phyloP scores from a whole-genome alignment of 495 filamentous ascomycete species.

The Lindgomyces ingoldianus region DNA sequence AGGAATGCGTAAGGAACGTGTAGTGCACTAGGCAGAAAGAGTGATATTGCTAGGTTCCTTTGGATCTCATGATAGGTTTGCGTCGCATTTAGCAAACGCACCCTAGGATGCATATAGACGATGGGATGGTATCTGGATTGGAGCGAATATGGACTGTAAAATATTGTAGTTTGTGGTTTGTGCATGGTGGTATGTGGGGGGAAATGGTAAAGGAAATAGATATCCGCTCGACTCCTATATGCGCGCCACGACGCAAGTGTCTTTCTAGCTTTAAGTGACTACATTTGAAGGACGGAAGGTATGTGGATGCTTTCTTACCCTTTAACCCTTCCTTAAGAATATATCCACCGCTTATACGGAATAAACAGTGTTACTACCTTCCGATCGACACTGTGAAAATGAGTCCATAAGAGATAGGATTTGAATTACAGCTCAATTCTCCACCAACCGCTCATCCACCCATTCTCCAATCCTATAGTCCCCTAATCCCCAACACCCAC shows the following conservation, averaged over 20 bases:
- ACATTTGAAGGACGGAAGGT: background rate
- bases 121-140: background rate
- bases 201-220: background rate
- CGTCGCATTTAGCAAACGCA: background rate
- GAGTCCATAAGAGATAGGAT: no score
- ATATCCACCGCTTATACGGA: background rate
- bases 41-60: no score
- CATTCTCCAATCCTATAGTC: background rate
- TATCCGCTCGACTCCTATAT: background rate
- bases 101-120: background rate
- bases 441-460: background rate
- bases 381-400: no score
- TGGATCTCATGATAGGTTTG: background rate
- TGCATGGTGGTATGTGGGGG: background rate
- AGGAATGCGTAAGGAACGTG: slow-evolving; percentile 49
- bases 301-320: no score
- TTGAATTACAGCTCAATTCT: no score
- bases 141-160: background rate
- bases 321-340: no score
- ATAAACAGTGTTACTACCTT: no score
- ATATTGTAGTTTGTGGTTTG: background rate
- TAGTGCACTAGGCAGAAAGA: background rate
- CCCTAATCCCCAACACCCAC: background rate
- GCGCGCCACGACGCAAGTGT: no score
- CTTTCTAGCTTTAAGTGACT: background rate